Conservation (phyloP, 306 rosid species). For the Biancaea sappan region DNA sequence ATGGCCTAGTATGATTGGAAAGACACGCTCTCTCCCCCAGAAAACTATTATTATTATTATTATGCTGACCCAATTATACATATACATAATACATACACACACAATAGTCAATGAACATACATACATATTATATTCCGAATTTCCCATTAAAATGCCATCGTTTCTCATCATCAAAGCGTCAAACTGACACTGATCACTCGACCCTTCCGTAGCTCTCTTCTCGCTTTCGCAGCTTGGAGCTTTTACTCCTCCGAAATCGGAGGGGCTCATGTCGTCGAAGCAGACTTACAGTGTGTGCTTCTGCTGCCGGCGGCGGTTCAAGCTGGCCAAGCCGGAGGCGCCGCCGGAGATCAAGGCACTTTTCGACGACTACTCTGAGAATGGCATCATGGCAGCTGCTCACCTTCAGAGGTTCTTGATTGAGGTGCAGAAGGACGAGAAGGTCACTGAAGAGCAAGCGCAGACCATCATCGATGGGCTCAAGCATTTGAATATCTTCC, state of each 20-base stretch:
- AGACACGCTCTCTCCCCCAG: no score
- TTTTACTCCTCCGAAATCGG: neutral
- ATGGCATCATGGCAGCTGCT: slow-evolving; percentile 64
- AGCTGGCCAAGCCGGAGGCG: slow-evolving; percentile 63
- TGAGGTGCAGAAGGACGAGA: slow-evolving; percentile 67
- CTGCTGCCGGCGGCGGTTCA: slow-evolving; percentile 86
- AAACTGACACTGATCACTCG: no score
- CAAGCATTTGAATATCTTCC: slow-evolving; percentile 59
- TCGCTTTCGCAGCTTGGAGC: no score
- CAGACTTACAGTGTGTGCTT: slow-evolving; percentile 93
- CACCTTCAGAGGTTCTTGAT: slow-evolving; percentile 63
- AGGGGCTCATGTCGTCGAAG: slow-evolving; percentile 68
- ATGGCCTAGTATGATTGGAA: no score
- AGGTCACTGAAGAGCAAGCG: slow-evolving; percentile 60
- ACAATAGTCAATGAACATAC: no score
- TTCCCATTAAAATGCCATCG: no score
- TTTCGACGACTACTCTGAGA: slow-evolving; percentile 67
- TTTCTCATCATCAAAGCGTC: no score
- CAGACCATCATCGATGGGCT: slow-evolving; percentile 63
- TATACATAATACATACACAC: no score
- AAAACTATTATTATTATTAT: no score
- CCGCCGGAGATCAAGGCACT: slow-evolving; percentile 70
- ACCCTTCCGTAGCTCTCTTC: neutral
- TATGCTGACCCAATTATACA: no score
- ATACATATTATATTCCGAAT: no score